Conservation (phyloP, 257 asterid genomes). For the Solanum sparsipilum region DNA sequence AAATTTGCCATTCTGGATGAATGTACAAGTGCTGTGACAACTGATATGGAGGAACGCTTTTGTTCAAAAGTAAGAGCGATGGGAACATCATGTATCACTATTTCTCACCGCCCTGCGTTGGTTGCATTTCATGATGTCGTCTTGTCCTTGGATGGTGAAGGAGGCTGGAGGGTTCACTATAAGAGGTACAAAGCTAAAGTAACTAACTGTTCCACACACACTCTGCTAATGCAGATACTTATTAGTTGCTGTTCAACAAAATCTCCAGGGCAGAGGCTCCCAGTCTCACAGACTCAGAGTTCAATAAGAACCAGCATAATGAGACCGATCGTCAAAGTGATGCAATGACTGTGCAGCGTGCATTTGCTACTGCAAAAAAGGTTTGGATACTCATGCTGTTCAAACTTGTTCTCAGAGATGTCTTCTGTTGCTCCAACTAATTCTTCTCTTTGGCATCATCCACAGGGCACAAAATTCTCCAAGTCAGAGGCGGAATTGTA, state of each 20-base stretch:
- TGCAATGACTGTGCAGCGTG: constrained; percentile 87
- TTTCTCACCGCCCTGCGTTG: constrained; percentile 98
- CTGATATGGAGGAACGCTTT: constrained; percentile 98
- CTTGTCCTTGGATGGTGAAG: constrained; percentile 98
- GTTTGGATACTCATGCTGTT: constrained; percentile 17
- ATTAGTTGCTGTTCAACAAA: constrained; percentile 9
- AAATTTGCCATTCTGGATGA: constrained; percentile 96
- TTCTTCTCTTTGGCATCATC: constrained; percentile 12
- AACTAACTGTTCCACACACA: background rate
- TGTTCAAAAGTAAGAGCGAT: constrained; percentile 94
- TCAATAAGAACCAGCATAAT: constrained; percentile 24
- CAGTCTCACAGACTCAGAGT: constrained; percentile 44
- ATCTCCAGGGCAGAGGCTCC: constrained; percentile 58
- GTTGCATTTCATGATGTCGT: constrained; percentile 98
- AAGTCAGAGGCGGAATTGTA: constrained; percentile 50
- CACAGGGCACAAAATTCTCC: constrained; percentile 63
- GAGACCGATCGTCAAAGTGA: constrained; percentile 83
- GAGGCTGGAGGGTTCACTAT: constrained; percentile 89
- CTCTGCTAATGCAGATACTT: background rate
- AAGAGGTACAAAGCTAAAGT: constrained; percentile 41
- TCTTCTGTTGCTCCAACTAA: constrained; percentile 6
- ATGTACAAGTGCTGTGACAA: constrained; percentile 99
- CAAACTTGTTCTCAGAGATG: background rate
- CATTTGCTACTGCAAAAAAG: constrained; percentile 76
- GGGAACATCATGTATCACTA: constrained; percentile 99